These are phyloP conservation scores for Epichloe sibirici DNA, from an alignment of 2,329 filamentous ascomycete species.

Conservation along the genomic window DNA sequence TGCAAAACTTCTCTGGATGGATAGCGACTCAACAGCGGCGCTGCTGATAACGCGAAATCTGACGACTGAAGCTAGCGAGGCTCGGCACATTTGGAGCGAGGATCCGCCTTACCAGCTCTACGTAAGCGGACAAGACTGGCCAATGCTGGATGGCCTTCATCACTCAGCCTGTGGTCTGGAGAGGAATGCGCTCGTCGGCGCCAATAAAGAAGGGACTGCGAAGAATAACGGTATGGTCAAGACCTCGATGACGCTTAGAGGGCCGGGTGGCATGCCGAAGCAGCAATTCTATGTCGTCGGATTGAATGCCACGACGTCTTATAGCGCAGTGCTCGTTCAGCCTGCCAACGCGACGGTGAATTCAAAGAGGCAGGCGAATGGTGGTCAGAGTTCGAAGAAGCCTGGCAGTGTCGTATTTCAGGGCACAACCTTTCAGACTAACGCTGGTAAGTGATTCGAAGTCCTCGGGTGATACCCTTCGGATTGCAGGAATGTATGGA, in stretches of 20 bases:
- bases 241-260: conserved; percentile 58
- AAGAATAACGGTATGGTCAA: conserved; percentile 25
- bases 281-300: conserved; percentile 78
- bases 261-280: conserved; percentile 55
- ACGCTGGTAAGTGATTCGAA: conserved; percentile 46
- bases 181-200: conserved; percentile 49
- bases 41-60: conserved; percentile 69
- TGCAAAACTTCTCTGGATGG: conserved; percentile 61
- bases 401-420: conserved; percentile 68
- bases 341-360: conserved; percentile 38
- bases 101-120: conserved; percentile 65
- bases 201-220: conserved; percentile 31
- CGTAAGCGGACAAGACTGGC: conserved; percentile 49
- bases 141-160: conserved; percentile 53
- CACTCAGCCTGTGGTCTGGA: conserved; percentile 75
- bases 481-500: neutral
- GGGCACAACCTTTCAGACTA: conserved; percentile 63
- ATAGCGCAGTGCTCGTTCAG: conserved; percentile 61
- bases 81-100: conserved; percentile 41
- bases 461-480: neutral
- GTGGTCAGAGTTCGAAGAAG: conserved; percentile 21
- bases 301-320: conserved; percentile 59
- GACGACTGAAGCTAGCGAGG: conserved; percentile 41
- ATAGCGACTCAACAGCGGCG: conserved; percentile 69
- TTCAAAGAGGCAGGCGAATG: conserved; percentile 20